Conservation (phyloP, 331 rosid species). For the Acacia concinna region DNA sequence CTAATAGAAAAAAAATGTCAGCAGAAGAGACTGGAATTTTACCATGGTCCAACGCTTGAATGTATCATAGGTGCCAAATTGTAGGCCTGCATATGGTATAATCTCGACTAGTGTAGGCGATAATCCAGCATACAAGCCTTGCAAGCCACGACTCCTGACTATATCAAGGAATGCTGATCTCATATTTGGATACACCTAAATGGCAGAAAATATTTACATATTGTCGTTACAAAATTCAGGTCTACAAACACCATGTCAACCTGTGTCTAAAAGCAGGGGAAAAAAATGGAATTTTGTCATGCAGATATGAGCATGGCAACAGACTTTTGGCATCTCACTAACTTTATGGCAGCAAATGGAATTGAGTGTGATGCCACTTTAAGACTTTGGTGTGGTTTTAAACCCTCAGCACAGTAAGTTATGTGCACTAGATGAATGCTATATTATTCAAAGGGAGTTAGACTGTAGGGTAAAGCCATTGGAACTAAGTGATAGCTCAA, state of each 20-base stretch:
- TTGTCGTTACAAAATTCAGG: slow-evolving; percentile 6
- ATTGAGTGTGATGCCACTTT: not conserved
- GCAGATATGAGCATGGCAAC: not conserved
- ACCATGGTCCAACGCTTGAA: slow-evolving; percentile 89
- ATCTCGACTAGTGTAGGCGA: slow-evolving; percentile 93
- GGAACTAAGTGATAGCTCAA: not conserved
- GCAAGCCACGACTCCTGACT: slow-evolving; percentile 59
- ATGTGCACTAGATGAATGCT: not conserved
- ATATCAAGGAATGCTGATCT: slow-evolving; percentile 81
- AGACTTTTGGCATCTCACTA: not conserved
- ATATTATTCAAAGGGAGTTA: not conserved
- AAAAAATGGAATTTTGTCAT: not conserved
- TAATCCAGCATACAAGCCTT: slow-evolving; percentile 83
- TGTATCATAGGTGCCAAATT: slow-evolving; percentile 86
- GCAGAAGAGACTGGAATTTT: slow-evolving; percentile 32
- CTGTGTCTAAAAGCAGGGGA: not conserved
- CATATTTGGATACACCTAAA: slow-evolving; percentile 90
- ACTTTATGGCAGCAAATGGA: not conserved
- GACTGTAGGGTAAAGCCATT: not conserved
- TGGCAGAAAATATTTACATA: not conserved
- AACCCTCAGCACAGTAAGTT: not conserved
- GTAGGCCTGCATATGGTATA: slow-evolving; percentile 92
- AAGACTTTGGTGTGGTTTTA: not conserved
- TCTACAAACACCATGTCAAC: slow-evolving; percentile 23
- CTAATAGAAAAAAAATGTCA: slow-evolving; percentile 1